Conservation (phyloP, 2,329 filamentous ascomycete species). For the Didymellaceae sp. region DNA sequence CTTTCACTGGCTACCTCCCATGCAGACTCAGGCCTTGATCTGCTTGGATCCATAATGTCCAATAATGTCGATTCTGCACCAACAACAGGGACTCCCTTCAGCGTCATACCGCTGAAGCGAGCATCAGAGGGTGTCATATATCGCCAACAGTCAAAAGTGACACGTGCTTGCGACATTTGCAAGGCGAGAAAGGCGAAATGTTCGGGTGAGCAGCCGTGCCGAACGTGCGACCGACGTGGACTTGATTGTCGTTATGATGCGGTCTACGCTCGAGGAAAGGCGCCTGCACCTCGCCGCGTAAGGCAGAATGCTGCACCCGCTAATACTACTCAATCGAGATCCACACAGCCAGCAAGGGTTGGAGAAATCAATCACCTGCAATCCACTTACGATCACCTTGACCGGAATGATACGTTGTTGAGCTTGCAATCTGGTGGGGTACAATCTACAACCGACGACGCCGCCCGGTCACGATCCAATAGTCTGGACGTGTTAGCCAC, state of each 20-base stretch:
- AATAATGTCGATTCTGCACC: too few species aligned
- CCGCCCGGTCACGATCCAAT: neutral
- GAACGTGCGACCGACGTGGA: slow-evolving; percentile 25
- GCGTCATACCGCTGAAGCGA: slow-evolving; percentile 22
- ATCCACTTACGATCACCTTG: too few species aligned
- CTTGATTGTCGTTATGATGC: slow-evolving; percentile 34
- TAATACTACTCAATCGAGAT: neutral
- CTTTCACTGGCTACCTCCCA: too few species aligned
- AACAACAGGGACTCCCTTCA: neutral
- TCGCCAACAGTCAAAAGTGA: slow-evolving; percentile 33
- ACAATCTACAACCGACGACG: neutral
- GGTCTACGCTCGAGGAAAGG: slow-evolving; percentile 34
- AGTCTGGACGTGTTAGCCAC: neutral
- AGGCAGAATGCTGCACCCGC: neutral
- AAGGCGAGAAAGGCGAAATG: slow-evolving; percentile 42
- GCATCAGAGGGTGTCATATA: neutral
- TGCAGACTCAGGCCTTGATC: too few species aligned
- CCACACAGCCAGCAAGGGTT: neutral
- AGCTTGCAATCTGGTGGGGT: too few species aligned
- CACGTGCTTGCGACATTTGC: slow-evolving; percentile 40
- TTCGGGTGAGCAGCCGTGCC: slow-evolving; percentile 37
- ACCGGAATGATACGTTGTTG: too few species aligned
- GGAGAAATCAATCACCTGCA: too few species aligned
- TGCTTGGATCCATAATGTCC: too few species aligned
- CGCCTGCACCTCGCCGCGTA: slow-evolving; percentile 26